Evolutionary conservation across 768 basidiomycete species (phyloP), one percentile per base, ranked within the genome.

Genomic region (Mycena pura): DNA sequence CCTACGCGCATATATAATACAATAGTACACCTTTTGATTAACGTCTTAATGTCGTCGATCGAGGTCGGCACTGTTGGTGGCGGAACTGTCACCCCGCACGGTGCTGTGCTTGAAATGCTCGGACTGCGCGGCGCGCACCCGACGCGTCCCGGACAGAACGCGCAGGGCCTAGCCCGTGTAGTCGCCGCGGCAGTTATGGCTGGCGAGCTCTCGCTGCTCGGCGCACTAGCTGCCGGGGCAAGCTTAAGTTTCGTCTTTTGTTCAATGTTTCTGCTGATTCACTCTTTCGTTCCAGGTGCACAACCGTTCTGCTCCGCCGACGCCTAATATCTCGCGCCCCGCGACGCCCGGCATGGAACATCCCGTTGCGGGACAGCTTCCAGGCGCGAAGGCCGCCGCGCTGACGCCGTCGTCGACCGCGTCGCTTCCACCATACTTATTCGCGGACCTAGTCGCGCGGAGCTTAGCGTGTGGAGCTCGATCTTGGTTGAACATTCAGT

Each of bases 21-120:
- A 10, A 14, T 43, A n/a, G n/a, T n/a, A n/a, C n/a, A 99, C 72
- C 83, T 99, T 2, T 84, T 99, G 52, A 87, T 99, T 80, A 95
- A 95, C 0, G 82, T 96, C 51, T 88, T 95, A 8, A 99, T 99
- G 97, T 96, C 96, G n/a, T 97, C 90, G 28, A 95, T 99, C 73
- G 97, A 99, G 77, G 96, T 99, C 25, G 97, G 97, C 38, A 99
- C 97, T 39, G 89, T 99, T 52, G 97, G 96, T 32, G 97, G 97
- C 36, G 97, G 97, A 31, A 98, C 96, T 2, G 85, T 96, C 47
- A 86, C 82, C 7, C 96, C 97, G 0, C 97, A 99, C 74, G 84
- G 87, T 44, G 86, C 92, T 9, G 89, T 99, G 50, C 86, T 99
- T 61, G 93, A 96, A 46, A 88, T 99, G 90, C 89, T 99, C 50